A percentile compares a stretch with the other conserved stretches of the same genome.
phyloP scores from a whole-genome alignment of 1,284 basidiomycete species.

The Tilletia setariae region DNA sequence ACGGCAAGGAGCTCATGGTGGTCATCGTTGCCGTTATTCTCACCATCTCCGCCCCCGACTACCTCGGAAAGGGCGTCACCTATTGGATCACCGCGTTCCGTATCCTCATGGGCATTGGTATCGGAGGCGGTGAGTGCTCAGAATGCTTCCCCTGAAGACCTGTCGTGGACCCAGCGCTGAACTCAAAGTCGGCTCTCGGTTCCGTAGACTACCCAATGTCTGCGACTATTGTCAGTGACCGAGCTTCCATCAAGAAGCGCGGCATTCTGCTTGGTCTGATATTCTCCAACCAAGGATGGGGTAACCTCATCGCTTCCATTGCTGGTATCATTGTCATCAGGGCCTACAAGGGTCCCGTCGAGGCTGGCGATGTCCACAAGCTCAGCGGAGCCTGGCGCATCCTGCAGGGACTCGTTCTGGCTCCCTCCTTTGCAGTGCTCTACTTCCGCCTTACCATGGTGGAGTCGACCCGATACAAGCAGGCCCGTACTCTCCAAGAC shows the following conservation, averaged over 20 bases:
- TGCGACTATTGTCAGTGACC: conserved; percentile 52
- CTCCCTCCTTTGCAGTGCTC: conserved; percentile 53
- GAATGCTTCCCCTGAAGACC: too few species aligned
- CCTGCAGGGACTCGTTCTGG: conserved; percentile 52
- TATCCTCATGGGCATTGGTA: conserved; percentile 54
- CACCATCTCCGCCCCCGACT: conserved; percentile 48
- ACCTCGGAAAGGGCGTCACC: conserved; percentile 42
- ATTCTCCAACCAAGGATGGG: conserved; percentile 55
- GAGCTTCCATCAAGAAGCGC: conserved; percentile 38
- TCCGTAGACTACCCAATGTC: conserved; percentile 70
- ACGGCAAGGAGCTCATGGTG: conserved; percentile 50
- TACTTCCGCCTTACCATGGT: conserved; percentile 59
- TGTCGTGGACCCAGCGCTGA: not conserved
- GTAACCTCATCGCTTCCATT: conserved; percentile 60
- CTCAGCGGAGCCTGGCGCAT: conserved; percentile 49
- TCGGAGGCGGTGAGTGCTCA: conserved; percentile 62
- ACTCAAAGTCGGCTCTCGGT: not conserved
- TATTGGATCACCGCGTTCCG: conserved; percentile 47
- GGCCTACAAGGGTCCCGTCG: conserved; percentile 64
- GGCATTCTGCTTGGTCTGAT: conserved; percentile 51
- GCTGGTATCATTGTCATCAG: conserved; percentile 67
- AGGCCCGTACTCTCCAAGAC: conserved; percentile 72
- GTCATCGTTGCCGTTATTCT: conserved; percentile 47
- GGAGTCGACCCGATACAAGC: conserved; percentile 72
- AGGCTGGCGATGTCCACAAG: conserved; percentile 40